Evolutionary conservation across 2,329 filamentous ascomycete species (phyloP), one percentile per base, ranked within the genome.

Genomic region (Parascedosporium putredinis): DNA sequence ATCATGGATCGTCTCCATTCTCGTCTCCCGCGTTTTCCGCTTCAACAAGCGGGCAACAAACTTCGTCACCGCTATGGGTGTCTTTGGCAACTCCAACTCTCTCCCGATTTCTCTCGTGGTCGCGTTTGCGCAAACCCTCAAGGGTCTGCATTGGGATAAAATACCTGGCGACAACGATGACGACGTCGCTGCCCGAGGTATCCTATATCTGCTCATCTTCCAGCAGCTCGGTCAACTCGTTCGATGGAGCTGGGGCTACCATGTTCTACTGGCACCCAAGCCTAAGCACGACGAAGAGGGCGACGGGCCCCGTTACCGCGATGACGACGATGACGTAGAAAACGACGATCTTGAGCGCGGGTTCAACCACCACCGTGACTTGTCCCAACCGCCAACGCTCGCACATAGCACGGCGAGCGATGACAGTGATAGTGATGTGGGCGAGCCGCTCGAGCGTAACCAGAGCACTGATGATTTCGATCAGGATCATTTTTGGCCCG

Each of bases 21-120:
- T 76, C 10, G 78, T 97, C 50, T 79, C 86, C 16, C 84, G 79
- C 66, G 70, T 81, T 45, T 95, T 90, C 64, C 75, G 86, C 14
- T 90, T 98, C 67, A 81, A 81, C 58, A 89, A 86, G 65, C 81
- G 91, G 54, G 86, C 89, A 38, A 79, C 84, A 56, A 98, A 98
- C 69, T 98, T 98, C 61, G 86, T 98, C 38, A 86, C 88, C 27
- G 93, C 93, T 49, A 98, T 98, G 93, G 90, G 87, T 33, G 78
- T 97, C 45, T 98, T 98, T 64, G 93, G 91, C 58, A 98, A 98
- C 66, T 97, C 91, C 29, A 98, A 98, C 68, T 97, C 93, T 16
- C 77, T 98, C 18, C 93, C 93, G 0, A 97, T 98, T 54, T 98
- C 93, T 0, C 81, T 98, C 50, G 89, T 98, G 54, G 78, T 97